Base-by-base conservation (phyloP, 371 early-diverging fungal genomes). In the Mortierella sp. region DNA sequence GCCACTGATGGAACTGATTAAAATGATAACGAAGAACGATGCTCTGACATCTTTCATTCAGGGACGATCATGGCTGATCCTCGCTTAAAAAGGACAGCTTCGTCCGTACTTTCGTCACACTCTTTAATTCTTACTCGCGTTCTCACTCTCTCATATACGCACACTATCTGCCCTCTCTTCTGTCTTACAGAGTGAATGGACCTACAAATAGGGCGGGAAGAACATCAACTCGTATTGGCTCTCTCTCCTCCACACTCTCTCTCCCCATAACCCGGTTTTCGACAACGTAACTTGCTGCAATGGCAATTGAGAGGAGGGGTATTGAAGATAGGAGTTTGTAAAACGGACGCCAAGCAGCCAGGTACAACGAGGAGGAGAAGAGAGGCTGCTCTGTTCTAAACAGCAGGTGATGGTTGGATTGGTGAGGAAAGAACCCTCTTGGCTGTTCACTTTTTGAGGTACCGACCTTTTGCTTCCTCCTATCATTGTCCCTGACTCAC, bases 401-500 rank as follows among this genome's bases (percentile, higher is more conserved):
- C 38, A 68, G 21, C 68, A 68, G 43, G 7, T 68, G 35, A 68
- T 68, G 24, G 4, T 2, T 38, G 38, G 24, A 3, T 18, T 18
- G 10, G 24, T 24, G 38, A 18, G 68, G 24, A 32, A 35, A 63
- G 63, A 16, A 35, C 32, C 32, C 63, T 32, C 51, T 63, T 63
- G 63, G 63, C 38, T 35, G 35, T 63, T 63, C 12, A 32, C 18
- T 11, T 63, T n/a, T 68, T 68, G 68, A 41, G 68, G 68, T 24
- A 11, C 68, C 68, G 68, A 16, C 51, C 48, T 14, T 46, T 12
- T 46, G 41, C 43, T 38, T 46, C 68, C 43, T 38, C 35, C 35
- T 38, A 35, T 68, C 65, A 18, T 35, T 63, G 38, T 35, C 41
- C 38, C 43, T 68, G 68, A 68, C 68, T 68, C 68, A 68, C 43